These are phyloP conservation scores for Quercus agrifolia DNA, from an alignment of 306 rosid genomes.

Conservation along the genomic window DNA sequence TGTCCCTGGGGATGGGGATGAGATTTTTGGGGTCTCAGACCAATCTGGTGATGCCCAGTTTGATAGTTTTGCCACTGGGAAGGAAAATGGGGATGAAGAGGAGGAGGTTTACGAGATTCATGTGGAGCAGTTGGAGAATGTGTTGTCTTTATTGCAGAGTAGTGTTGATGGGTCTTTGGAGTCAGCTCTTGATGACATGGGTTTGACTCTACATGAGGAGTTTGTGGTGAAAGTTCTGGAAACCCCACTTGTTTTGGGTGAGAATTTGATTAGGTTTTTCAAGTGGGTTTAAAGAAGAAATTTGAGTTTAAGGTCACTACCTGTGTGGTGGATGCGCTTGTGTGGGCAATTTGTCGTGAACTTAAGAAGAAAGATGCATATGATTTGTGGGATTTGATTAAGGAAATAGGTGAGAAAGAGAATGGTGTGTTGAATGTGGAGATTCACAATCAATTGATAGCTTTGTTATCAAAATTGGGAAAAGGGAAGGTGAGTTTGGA, in stretches of 20 bases:
- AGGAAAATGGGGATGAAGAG: slow-evolving; percentile 14
- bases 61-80: slow-evolving; percentile 6
- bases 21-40: slow-evolving; percentile 16
- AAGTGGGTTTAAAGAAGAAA: slow-evolving; percentile 51
- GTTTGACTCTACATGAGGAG: slow-evolving; percentile 39
- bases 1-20: slow-evolving; percentile 12
- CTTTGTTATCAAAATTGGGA: slow-evolving; percentile 53
- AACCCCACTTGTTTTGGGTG: slow-evolving; percentile 44
- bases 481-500: slow-evolving; percentile 71
- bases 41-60: not conserved
- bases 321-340: slow-evolving; percentile 48
- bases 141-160: slow-evolving; percentile 42
- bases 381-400: slow-evolving; percentile 64
- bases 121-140: slow-evolving; percentile 45
- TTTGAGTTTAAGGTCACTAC: slow-evolving; percentile 37
- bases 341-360: slow-evolving; percentile 22
- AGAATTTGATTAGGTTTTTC: slow-evolving; percentile 58
- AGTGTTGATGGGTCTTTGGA: slow-evolving; percentile 51
- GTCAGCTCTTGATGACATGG: slow-evolving; percentile 44
- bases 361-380: slow-evolving; percentile 38
- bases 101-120: slow-evolving; percentile 41
- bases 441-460: slow-evolving; percentile 50
- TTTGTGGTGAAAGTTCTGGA: slow-evolving; percentile 44
- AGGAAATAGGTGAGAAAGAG: slow-evolving; percentile 51
- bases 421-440: slow-evolving; percentile 24